Evolutionary conservation across 140 eudicot species (phyloP).

Genomic region (Anethum foeniculum): DNA sequence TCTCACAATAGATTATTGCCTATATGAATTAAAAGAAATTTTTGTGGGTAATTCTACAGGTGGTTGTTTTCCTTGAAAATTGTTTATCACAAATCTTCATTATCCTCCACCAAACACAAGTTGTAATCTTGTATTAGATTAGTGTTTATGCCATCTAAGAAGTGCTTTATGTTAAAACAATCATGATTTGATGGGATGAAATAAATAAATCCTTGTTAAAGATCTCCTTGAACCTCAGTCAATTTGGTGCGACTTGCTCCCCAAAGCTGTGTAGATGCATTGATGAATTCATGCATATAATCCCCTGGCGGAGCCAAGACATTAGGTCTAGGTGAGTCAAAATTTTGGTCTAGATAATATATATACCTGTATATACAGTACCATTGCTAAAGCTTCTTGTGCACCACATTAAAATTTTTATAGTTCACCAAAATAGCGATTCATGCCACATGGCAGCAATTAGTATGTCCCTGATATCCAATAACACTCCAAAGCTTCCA

Average conservation of each 20-base stretch:
- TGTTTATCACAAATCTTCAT: background rate
- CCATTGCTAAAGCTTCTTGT: background rate
- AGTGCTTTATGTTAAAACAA: background rate
- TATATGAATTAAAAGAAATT: background rate
- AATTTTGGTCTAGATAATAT: too few species aligned
- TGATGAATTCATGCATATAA: too few species aligned
- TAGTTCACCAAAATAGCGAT: background rate
- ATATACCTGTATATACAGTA: too few species aligned
- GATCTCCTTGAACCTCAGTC: too few species aligned
- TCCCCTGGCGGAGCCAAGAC: too few species aligned
- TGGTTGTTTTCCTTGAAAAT: background rate
- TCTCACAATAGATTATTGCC: background rate
- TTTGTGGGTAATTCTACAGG: background rate
- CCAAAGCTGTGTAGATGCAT: too few species aligned
- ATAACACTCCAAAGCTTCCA: constrained; percentile 23
- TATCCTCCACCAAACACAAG: background rate
- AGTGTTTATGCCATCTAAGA: background rate
- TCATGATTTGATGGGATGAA: background rate
- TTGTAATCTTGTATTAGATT: background rate
- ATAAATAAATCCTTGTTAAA: background rate
- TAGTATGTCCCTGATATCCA: background rate
- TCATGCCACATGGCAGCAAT: background rate
- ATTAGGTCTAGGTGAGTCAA: too few species aligned
- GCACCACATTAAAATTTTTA: background rate
- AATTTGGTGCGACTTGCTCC: too few species aligned